These are phyloP conservation scores for Coemansia sp. DNA, from an alignment of 192 early-diverging fungal species.

Conservation along the genomic window DNA sequence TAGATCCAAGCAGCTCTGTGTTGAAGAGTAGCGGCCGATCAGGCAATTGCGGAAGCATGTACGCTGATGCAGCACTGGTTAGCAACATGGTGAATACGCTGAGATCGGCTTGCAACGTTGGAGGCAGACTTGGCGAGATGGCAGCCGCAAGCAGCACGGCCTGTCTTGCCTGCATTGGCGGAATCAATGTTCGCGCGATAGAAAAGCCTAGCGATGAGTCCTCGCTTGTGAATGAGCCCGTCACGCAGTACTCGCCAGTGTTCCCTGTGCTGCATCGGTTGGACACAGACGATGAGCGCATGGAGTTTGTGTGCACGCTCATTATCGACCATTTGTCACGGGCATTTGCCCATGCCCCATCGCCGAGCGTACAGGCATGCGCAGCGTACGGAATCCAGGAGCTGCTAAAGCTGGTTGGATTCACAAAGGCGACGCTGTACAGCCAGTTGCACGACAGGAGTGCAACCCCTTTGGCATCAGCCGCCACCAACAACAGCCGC, in stretches of 20 bases:
- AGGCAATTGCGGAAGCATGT: slow-evolving; percentile 1
- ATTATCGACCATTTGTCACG: slow-evolving; percentile 46
- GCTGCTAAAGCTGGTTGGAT: slow-evolving; percentile 38
- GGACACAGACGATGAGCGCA: slow-evolving; percentile 27
- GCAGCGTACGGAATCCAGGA: slow-evolving; percentile 53
- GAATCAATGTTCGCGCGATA: slow-evolving; percentile 16
- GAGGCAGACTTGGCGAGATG: slow-evolving; percentile 27
- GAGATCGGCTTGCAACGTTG: slow-evolving; percentile 20
- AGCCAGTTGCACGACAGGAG: slow-evolving; percentile 1
- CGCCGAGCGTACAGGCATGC: slow-evolving; percentile 45
- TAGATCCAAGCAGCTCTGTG: background rate
- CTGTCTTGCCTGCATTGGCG: slow-evolving; percentile 40
- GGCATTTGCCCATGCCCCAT: slow-evolving; percentile 47
- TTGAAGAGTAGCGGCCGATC: slow-evolving; percentile 5
- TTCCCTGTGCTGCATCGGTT: slow-evolving; percentile 20
- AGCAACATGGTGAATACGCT: slow-evolving; percentile 15
- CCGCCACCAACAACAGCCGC: too few species aligned
- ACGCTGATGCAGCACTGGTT: slow-evolving; percentile 23
- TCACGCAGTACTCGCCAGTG: background rate
- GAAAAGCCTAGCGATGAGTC: background rate
- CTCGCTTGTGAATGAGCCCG: background rate
- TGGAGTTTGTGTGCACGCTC: slow-evolving; percentile 48
- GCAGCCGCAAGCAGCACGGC: slow-evolving; percentile 45
- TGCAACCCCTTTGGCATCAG: too few species aligned
- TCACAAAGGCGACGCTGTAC: slow-evolving; percentile 33